Evolutionary conservation across 768 basidiomycete genomes (phyloP), one percentile per base, ranked within the genome.

Genomic region (Lactarius psammicola): DNA sequence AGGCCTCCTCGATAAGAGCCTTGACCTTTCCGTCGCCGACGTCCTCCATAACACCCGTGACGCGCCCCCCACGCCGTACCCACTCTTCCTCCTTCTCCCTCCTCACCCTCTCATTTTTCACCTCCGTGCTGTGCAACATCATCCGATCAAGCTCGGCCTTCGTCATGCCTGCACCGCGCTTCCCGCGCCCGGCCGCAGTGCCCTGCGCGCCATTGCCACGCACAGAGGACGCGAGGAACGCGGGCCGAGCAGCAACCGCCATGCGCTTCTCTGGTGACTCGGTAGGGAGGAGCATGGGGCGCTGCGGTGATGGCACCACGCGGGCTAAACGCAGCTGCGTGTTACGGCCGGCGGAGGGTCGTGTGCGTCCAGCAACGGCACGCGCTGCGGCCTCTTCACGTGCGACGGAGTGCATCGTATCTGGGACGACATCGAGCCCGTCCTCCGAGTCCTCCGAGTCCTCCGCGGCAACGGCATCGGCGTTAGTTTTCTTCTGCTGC

Each of bases 71-170:
- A 49, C 78, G 76, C 33, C 80, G 80, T 59, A 78, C 72, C 85
- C 85, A 90, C 54, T 85, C 83, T 33, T 82, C 79, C 70, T 86
- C 81, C 71, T 86, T 86, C 70, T 79, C 76, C 69, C 69, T 72
- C 58, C 74, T 75, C 18, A 67, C 56, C 68, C 70, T 68, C 57
- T 59, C 61, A 15, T 70, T 71, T 64, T 71, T 62, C 65, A 62
- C 69, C 38, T 75, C 72, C 31, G 79, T 80, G 63, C 73, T 74
- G 36, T 70, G 71, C n/a, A 78, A 72, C 63, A 88, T 72, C 33
- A 80, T 62, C 40, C 70, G 73, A 66, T 82, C 83, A 60, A 88
- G 72, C 56, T 80, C 77, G 28, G 76, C 74, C 63, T 79, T 77
- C 57, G 73, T 79, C 60, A 68, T 46, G 13, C 56, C 60, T 0